Conservation (phyloP, 1,139 yeast species). For the Blastobotrys persicus region DNA sequence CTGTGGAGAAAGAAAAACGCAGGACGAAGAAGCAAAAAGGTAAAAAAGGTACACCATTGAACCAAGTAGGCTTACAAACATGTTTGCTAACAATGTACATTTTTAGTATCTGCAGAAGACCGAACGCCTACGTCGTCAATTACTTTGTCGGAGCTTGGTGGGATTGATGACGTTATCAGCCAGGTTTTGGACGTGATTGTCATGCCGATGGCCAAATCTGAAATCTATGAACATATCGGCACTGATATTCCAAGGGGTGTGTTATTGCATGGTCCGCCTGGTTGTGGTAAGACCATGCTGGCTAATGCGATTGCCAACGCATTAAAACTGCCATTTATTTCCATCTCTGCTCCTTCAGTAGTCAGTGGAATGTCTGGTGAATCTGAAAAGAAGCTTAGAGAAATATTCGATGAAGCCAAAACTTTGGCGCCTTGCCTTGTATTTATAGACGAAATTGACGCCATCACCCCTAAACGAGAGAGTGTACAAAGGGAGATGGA, state of each 20-base stretch:
- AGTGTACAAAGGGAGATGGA: conserved; percentile 99
- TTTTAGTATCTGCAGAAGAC: conserved; percentile 20
- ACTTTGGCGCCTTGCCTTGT: conserved; percentile 85
- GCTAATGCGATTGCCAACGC: conserved; percentile 97
- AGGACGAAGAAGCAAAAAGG: conserved; percentile 38
- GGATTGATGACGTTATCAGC: conserved; percentile 77
- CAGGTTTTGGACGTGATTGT: conserved; percentile 89
- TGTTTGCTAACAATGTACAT: conserved; percentile 11
- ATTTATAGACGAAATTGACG: conserved; percentile 95
- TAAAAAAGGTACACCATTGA: conserved; percentile 21
- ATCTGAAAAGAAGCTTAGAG: conserved; percentile 89
- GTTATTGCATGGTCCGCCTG: conserved; percentile 94
- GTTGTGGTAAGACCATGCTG: conserved; percentile 95
- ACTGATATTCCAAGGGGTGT: conserved; percentile 98
- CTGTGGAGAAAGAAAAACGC: conserved; percentile 30
- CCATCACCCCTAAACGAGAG: conserved; percentile 96
- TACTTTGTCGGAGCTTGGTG: conserved; percentile 76
- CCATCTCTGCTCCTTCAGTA: conserved; percentile 91
- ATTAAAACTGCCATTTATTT: conserved; percentile 85
- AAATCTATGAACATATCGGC: conserved; percentile 81
- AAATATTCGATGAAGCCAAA: conserved; percentile 90
- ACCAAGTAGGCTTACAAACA: background rate
- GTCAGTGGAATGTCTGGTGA: conserved; percentile 99
- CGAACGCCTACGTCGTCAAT: conserved; percentile 36
- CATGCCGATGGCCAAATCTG: conserved; percentile 90